Conservation (phyloP, 352 stramenopile genomes). For the Pythium apleroticum region DNA sequence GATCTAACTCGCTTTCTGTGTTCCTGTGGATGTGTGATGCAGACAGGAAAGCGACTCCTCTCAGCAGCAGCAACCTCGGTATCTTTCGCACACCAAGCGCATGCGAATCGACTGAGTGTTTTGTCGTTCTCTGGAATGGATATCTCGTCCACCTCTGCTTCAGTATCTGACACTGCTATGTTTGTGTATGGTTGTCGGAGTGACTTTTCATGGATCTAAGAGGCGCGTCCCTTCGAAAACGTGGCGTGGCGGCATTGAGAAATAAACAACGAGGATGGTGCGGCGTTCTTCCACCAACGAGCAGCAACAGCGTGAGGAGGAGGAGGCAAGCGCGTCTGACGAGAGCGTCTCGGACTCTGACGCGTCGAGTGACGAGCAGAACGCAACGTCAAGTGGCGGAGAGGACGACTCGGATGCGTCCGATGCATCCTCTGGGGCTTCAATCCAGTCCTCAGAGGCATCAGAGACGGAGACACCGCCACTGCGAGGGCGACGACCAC, state of each 20-base stretch:
- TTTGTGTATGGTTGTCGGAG: slow-evolving; percentile 1
- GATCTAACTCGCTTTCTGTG: slow-evolving; percentile 1
- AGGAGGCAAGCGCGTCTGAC: background rate
- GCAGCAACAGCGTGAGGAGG: background rate
- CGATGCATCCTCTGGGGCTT: background rate
- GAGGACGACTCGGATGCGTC: slow-evolving; percentile 2
- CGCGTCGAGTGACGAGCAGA: background rate
- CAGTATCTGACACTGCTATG: background rate
- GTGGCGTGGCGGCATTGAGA: background rate
- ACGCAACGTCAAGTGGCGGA: slow-evolving; percentile 6
- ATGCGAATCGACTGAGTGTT: slow-evolving; percentile 25
- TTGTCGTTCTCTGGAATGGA: background rate
- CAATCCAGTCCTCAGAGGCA: slow-evolving; percentile 6
- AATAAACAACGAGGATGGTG: background rate
- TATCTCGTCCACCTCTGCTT: background rate
- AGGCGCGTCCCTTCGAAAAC: background rate
- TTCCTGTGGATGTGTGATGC: background rate
- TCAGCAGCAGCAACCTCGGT: slow-evolving; percentile 45
- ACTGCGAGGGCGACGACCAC: background rate
- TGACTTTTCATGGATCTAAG: slow-evolving; percentile 17
- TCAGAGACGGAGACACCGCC: background rate
- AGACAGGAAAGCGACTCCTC: slow-evolving; percentile 43
- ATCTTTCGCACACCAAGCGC: slow-evolving; percentile 66
- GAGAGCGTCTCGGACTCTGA: slow-evolving; percentile 2
- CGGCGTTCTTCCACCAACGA: background rate